Evolutionary conservation across 2,329 filamentous ascomycete species (phyloP), one percentile per base, ranked within the genome.

Genomic region (Xylariaceae sp.): DNA sequence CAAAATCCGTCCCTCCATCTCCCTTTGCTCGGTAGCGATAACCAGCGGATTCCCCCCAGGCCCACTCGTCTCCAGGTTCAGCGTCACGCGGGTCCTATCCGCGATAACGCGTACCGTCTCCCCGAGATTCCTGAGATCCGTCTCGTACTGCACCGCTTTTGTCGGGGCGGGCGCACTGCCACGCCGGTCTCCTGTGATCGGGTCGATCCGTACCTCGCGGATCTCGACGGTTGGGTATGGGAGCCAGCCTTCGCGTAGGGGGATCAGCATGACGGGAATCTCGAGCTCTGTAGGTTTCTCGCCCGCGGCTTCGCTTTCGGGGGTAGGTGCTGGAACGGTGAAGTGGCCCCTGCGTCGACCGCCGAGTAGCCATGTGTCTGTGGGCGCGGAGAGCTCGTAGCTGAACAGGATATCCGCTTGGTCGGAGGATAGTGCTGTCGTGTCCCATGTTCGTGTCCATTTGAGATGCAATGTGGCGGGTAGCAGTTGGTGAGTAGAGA

Each of bases 281-380:
- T 81, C 75, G 1, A 80, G 78, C 66, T 84, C 80, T 80, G 13
- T 78, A 74, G 1, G 77, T 17, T 73, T 62, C 4, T 53, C 52
- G 13, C 39, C 18, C 51, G 60, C 64, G 0, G 60, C 64, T 3
- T 55, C 62, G 4, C 61, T 59, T 30, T 30, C 23, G 1, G 23
- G 23, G 8, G 62, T 61, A 2, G 68, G 61, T 3, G 72, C 73
- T 0, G 83, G 80, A 35, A 87, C 84, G 5, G 81, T 81, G 68
- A 96, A 95, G 69, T 90, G 89, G 0, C 88, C 89, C 64, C 90
- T 88, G 53, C 89, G 82, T 49, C 88, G 85, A 0, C 92, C 93
- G 18, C 91, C 92, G 2, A 97, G 77, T 1, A 97, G 82, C 93
- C 93, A 97, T 0, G 84, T 81, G 45, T 93, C 91, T 1, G 82